Evolutionary conservation across 305 asterid genomes (phyloP).

Genomic region (Rubia occidens): DNA sequence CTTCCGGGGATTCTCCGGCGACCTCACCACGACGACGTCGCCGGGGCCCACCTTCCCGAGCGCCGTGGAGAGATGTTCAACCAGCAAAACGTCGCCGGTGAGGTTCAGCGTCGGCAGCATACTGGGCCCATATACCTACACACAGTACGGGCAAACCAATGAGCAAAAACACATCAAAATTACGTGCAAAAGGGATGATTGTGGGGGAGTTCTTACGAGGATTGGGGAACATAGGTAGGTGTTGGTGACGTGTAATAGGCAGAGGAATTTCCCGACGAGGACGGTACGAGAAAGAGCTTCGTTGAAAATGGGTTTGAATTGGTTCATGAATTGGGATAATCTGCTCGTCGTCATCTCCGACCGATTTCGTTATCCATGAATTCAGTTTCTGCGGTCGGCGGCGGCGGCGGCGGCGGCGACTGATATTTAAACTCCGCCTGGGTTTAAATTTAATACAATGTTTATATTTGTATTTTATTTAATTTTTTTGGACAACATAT

Average conservation of each 20-base stretch:
- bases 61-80: constrained; percentile 59
- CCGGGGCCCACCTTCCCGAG: constrained; percentile 62
- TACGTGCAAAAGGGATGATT: too few relatives aligned
- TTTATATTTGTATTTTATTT: too few relatives aligned
- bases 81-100: constrained; percentile 76
- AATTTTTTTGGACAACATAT: too few relatives aligned
- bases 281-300: constrained; percentile 45
- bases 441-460: too few relatives aligned
- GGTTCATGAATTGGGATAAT: constrained; percentile 31
- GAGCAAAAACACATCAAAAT: neutral
- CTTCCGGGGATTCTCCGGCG: constrained; percentile 79
- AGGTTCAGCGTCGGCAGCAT: constrained; percentile 87
- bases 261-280: constrained; percentile 48
- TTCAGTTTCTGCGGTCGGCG: neutral
- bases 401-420: too few relatives aligned
- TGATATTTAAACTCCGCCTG: neutral
- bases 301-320: constrained; percentile 45
- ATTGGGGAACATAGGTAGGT: constrained; percentile 54
- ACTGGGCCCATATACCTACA: constrained; percentile 79
- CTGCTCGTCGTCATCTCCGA: constrained; percentile 29
- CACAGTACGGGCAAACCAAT: neutral
- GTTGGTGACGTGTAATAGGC: constrained; percentile 59
- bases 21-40: constrained; percentile 60
- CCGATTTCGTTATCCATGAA: neutral
- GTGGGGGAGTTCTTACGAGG: constrained; percentile 30